A percentile compares a stretch with the other conserved stretches of the same genome.
phyloP scores from a whole-genome alignment of 2,329 filamentous ascomycete genomes.

The Fusarium nisikadoi region DNA sequence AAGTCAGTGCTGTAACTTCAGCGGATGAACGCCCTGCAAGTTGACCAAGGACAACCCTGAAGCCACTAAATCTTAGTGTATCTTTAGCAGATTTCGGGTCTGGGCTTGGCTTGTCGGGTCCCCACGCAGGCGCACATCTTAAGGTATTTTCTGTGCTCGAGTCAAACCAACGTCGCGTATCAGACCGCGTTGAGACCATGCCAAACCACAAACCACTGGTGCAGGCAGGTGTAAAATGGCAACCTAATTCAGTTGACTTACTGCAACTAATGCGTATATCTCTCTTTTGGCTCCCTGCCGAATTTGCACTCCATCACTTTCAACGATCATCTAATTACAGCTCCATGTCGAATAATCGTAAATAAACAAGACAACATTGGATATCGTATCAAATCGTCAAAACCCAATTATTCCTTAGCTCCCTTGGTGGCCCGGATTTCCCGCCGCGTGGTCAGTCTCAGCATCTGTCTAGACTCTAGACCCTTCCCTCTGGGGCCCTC shows the following conservation, averaged over 20 bases:
- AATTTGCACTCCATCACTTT: background rate
- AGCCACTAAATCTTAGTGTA: constrained; percentile 33
- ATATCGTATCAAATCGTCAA: constrained; percentile 23
- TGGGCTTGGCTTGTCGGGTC: background rate
- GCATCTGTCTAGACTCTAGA: constrained; percentile 35
- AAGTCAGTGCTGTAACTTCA: constrained; percentile 6
- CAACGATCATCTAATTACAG: background rate
- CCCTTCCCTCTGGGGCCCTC: constrained; percentile 19
- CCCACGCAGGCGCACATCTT: constrained; percentile 14
- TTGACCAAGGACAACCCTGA: constrained; percentile 4
- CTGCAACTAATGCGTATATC: too few relatives aligned
- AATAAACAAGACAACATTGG: constrained; percentile 30
- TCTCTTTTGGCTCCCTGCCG: background rate
- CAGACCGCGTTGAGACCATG: constrained; percentile 27
- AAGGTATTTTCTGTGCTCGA: constrained; percentile 25
- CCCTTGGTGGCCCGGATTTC: constrained; percentile 35
- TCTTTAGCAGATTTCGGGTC: constrained; percentile 28
- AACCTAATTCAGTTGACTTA: background rate
- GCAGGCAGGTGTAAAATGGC: constrained; percentile 4
- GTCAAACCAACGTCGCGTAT: constrained; percentile 31
- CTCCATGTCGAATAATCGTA: background rate
- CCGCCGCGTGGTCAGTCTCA: constrained; percentile 36
- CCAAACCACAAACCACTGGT: constrained; percentile 17
- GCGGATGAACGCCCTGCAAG: constrained; percentile 22
- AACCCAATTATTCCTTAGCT: constrained; percentile 35